These are phyloP conservation scores for Selenicereus undatus DNA, from an alignment of 148 eudicot genomes.

Conservation along the genomic window DNA sequence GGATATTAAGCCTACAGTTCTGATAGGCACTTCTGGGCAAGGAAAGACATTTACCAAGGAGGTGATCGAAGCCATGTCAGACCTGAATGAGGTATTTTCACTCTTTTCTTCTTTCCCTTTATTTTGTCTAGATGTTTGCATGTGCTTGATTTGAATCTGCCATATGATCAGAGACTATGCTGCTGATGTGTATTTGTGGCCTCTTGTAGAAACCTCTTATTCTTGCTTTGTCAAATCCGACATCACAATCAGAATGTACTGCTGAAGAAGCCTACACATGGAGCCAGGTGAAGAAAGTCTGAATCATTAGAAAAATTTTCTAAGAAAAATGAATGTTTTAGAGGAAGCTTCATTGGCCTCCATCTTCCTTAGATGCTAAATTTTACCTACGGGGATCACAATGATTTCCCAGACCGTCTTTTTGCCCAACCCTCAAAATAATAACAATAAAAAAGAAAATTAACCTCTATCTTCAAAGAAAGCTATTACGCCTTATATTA, in stretches of 20 bases:
- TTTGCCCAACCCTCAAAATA: too few relatives aligned
- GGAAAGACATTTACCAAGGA: slow-evolving; percentile 80
- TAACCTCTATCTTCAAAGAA: too few relatives aligned
- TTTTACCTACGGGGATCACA: too few relatives aligned
- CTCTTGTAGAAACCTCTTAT: slow-evolving; percentile 79
- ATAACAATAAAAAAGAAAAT: too few relatives aligned
- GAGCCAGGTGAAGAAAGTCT: slow-evolving; percentile 52
- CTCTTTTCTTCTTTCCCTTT: slow-evolving; percentile 15
- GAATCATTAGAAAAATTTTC: background rate
- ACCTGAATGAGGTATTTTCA: slow-evolving; percentile 54
- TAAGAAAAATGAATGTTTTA: too few relatives aligned
- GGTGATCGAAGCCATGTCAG: slow-evolving; percentile 78
- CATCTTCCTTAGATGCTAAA: too few relatives aligned
- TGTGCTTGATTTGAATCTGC: background rate
- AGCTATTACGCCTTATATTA: too few relatives aligned
- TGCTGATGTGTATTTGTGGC: background rate
- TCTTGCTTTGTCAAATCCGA: slow-evolving; percentile 90
- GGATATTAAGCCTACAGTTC: slow-evolving; percentile 76
- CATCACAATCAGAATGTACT: slow-evolving; percentile 90
- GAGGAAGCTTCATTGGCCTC: too few relatives aligned
- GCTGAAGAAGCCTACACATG: slow-evolving; percentile 97
- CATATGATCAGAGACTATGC: background rate
- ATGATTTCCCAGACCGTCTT: too few relatives aligned
- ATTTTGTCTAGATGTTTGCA: background rate
- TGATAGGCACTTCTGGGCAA: slow-evolving; percentile 91